Evolutionary conservation across 2,329 filamentous ascomycete genomes (phyloP), one percentile per base, ranked within the genome.

Genomic region (Nemania sp.): DNA sequence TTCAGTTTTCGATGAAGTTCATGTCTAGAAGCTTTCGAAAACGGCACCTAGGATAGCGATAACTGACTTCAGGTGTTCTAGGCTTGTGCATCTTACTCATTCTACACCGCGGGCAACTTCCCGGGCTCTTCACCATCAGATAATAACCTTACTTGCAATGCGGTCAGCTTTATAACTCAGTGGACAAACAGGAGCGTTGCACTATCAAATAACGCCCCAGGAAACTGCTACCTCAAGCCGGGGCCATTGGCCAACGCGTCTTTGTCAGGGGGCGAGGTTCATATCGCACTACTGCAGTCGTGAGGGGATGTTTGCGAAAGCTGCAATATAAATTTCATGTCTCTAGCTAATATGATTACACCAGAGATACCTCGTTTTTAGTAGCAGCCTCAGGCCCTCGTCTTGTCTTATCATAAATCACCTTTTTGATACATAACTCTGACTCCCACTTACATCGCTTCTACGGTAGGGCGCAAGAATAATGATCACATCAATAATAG

Each of bases 201-300:
- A 5, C 49, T 70, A 0, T 52, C 60, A 0, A 77, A 77, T 11
- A 64, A 57, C 3, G 80, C 81, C 5, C 80, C 80, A 0, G 82
- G 82, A 4, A 84, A 83, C 65, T 84, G 82, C 66, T 84, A 83
- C 65, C 76, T 84, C n/a, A 83, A 84, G 72, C 77, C 79, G 0
- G 79, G 78, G 0, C 77, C 78, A 6, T 77, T 79, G 69, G 77
- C 75, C 58, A 41, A 15, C 11, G 7, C 35, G 35, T 13, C 35
- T 41, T 15, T 41, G 8, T 10, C 8, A 11, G 13, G 8, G 11
- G 35, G 35, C 13, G 3, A 6, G 35, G 35, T 41, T 41, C 7
- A 41, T 41, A 15, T 41, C 7, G 35, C 35, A 41, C 7, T 41
- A 41, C 13, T 41, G 35, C 35, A 41, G 11, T 41, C 35, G 3